phyloP scores from a whole-genome alignment of 1,284 basidiomycete species.

The Heimioporus punctisporus region DNA sequence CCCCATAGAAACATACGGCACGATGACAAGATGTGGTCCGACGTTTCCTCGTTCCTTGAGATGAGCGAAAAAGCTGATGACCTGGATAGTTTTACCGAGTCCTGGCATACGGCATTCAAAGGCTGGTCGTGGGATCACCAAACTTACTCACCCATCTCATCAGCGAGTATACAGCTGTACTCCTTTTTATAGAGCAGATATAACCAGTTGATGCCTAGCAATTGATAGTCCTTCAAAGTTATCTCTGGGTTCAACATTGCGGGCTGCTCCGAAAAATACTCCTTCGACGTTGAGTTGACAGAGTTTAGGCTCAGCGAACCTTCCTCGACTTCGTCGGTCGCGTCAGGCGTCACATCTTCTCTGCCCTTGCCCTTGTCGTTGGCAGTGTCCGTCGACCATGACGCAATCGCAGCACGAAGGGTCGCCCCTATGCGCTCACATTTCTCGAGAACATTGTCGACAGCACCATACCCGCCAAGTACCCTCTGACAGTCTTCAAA shows the following conservation, averaged over 20 bases:
- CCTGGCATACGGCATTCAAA: slow-evolving; percentile 47
- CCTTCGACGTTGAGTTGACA: slow-evolving; percentile 47
- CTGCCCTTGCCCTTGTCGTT: slow-evolving; percentile 46
- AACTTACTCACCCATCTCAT: slow-evolving; percentile 87
- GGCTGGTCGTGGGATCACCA: neutral
- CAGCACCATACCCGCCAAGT: slow-evolving; percentile 89
- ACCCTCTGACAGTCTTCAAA: slow-evolving; percentile 92
- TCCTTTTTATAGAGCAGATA: slow-evolving; percentile 83
- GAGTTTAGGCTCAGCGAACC: slow-evolving; percentile 63
- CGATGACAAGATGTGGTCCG: slow-evolving; percentile 94
- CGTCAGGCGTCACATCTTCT: slow-evolving; percentile 26
- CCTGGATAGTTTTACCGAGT: slow-evolving; percentile 98
- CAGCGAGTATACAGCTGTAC: slow-evolving; percentile 95
- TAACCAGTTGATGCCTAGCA: slow-evolving; percentile 98
- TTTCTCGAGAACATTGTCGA: slow-evolving; percentile 87
- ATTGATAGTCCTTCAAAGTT: slow-evolving; percentile 94
- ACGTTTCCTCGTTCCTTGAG: slow-evolving; percentile 77
- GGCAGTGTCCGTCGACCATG: slow-evolving; percentile 63
- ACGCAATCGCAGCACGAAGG: slow-evolving; percentile 69
- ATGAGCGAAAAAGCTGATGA: slow-evolving; percentile 95
- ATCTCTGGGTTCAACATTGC: slow-evolving; percentile 69
- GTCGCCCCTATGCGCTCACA: slow-evolving; percentile 87
- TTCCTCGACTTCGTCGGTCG: slow-evolving; percentile 49
- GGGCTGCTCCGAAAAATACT: slow-evolving; percentile 82
- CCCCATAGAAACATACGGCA: slow-evolving; percentile 73